These are phyloP conservation scores for Irpex sp. DNA, from an alignment of 1,284 basidiomycete species.

Conservation along the genomic window DNA sequence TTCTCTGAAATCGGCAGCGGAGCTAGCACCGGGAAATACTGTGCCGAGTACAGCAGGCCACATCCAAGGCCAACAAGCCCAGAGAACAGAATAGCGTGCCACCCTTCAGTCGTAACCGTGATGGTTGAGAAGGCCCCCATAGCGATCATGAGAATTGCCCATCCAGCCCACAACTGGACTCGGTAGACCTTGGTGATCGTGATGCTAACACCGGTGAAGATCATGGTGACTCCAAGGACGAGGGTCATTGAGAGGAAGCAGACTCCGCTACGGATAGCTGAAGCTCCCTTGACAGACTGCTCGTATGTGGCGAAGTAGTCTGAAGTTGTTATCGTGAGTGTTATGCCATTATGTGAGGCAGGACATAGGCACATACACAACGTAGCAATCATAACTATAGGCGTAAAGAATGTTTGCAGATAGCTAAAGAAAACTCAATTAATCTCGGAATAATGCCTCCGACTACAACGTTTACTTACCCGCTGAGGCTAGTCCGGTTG, in stretches of 20 bases:
- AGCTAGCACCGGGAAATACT: constrained; percentile 4
- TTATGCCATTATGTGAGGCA: too few relatives aligned
- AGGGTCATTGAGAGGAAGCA: background rate
- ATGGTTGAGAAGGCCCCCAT: constrained; percentile 23
- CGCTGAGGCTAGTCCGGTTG: constrained; percentile 12
- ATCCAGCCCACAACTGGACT: background rate
- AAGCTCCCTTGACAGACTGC: too few relatives aligned
- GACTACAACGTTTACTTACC: background rate
- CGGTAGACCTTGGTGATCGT: constrained; percentile 4
- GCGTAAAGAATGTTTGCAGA: too few relatives aligned
- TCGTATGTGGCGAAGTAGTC: background rate
- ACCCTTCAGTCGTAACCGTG: background rate
- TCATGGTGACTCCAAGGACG: background rate
- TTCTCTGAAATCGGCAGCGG: constrained; percentile 36
- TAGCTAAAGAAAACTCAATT: too few relatives aligned
- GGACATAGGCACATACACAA: constrained; percentile 9
- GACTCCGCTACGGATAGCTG: background rate
- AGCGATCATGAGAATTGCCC: constrained; percentile 28
- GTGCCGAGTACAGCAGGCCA: background rate
- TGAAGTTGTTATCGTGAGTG: too few relatives aligned
- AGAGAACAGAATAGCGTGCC: background rate
- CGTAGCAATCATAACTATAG: too few relatives aligned
- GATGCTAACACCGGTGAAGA: constrained; percentile 6
- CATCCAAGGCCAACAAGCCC: background rate
- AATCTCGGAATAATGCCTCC: too few relatives aligned